Evolutionary conservation across 352 stramenopile genomes (phyloP), one percentile per base, ranked within the genome.

Genomic region (Phytophthora kernoviae): DNA sequence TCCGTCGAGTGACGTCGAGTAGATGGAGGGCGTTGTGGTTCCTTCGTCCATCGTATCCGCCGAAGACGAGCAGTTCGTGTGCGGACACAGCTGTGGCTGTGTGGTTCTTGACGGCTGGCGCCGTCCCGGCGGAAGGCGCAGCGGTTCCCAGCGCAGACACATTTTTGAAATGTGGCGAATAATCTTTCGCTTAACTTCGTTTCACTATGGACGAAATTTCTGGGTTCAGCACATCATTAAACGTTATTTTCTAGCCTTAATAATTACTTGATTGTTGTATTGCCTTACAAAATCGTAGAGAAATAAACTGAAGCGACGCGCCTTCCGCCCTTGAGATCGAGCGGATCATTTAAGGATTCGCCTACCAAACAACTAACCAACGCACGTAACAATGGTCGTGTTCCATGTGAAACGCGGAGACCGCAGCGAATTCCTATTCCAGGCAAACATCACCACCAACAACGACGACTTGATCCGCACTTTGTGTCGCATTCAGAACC

Each of bases 11-110:
- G 53, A 96, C 83, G 77, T 96, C 76, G 59, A 96, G 91, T 26
- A 94, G 54, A 55, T 97, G 84, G 26, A 99, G 79, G 12, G 89
- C 81, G 64, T 97, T 97, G 79, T 98, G 94, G 79, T 99, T 99
- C 44, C 89, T 74, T 5, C 93, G 76, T 0, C 94, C 94, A 65
- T 99, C 96, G 73, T 99, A 99, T 37, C 96, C 96, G 55, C 96
- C 96, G 57, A 99, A 99, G 11, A 96, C 68, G 24, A 91, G 67
- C 50, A 91, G 59, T 58, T 91, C 73, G 42, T 75, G 70, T 5
- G 53, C 21, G 3, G 76, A 88, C 33, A 92, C 73, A 22, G 74
- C 69, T 15, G 77, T 91, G 34, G 82, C 84, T 21, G 85, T 92
- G 78, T 96, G 87, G 61, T 94, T 96, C 78, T 96, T 96, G 61